phyloP scores from a whole-genome alignment of 441 rosid genomes.

The Hypseocharis bilobata region DNA sequence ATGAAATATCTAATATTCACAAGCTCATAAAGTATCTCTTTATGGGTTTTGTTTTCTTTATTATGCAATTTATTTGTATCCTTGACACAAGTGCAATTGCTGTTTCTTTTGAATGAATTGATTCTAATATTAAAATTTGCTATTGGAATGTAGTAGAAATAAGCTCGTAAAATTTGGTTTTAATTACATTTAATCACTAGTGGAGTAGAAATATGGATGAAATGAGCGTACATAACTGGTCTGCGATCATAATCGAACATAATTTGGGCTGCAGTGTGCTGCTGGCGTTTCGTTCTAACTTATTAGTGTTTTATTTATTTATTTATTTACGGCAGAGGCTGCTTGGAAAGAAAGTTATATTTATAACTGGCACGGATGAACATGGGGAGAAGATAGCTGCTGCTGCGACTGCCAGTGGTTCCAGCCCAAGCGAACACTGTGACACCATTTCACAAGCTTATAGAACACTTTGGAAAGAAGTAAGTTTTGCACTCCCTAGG shows the following conservation, averaged over 20 bases:
- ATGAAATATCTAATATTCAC: too few species aligned
- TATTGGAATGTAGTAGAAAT: neutral
- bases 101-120: neutral
- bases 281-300: neutral
- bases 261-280: neutral
- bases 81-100: neutral
- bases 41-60: neutral
- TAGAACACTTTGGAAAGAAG: slow-evolving; percentile 71
- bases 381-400: slow-evolving; percentile 92
- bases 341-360: slow-evolving; percentile 64
- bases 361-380: slow-evolving; percentile 86
- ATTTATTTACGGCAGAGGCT: slow-evolving; percentile 52
- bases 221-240: neutral
- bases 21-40: neutral
- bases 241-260: too few species aligned
- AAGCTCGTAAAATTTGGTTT: too few species aligned
- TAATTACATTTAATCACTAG: too few species aligned
- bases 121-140: slow-evolving; percentile 7
- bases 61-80: neutral
- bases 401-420: slow-evolving; percentile 59
- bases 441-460: slow-evolving; percentile 67
- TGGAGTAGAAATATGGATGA: too few species aligned
- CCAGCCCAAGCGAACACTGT: slow-evolving; percentile 71
- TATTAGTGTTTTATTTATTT: neutral
- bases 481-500: slow-evolving; percentile 17